Conservation (phyloP, 306 rosid genomes). For the Medicago lupulina region DNA sequence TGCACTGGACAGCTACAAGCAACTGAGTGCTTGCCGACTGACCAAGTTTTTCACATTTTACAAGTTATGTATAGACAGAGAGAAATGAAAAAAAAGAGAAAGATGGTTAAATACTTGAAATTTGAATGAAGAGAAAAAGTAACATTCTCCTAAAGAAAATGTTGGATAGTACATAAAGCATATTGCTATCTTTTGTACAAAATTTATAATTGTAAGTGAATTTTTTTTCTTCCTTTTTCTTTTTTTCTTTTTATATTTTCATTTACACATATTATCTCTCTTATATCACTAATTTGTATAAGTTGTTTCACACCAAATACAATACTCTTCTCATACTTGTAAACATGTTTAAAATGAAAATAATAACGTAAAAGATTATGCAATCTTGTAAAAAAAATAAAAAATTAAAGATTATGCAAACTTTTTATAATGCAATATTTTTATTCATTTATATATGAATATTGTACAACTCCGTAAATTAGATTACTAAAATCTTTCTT, state of each 20-base stretch:
- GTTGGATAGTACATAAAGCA: neutral
- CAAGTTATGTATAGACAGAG: neutral
- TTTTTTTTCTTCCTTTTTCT: neutral
- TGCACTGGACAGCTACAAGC: conserved; percentile 20
- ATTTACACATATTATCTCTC: neutral
- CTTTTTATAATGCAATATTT: neutral
- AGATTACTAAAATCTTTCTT: neutral
- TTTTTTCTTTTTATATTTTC: neutral
- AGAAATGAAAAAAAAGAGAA: neutral
- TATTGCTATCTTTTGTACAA: neutral
- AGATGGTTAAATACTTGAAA: neutral
- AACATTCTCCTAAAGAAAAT: neutral
- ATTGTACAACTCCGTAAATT: neutral
- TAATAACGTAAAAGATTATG: neutral
- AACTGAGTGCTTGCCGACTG: conserved; percentile 7
- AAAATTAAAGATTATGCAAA: neutral
- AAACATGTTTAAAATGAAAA: neutral
- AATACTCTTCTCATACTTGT: neutral
- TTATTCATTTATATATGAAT: neutral
- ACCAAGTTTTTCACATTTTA: conserved; percentile 16
- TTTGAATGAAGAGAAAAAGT: neutral
- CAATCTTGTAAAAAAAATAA: no score
- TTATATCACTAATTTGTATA: neutral
- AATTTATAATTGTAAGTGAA: neutral
- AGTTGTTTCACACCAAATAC: neutral